A percentile compares a stretch with the other conserved stretches of the same genome.
phyloP scores from a whole-genome alignment of 2,329 filamentous ascomycete genomes.

The Colletotrichum tanaceti region DNA sequence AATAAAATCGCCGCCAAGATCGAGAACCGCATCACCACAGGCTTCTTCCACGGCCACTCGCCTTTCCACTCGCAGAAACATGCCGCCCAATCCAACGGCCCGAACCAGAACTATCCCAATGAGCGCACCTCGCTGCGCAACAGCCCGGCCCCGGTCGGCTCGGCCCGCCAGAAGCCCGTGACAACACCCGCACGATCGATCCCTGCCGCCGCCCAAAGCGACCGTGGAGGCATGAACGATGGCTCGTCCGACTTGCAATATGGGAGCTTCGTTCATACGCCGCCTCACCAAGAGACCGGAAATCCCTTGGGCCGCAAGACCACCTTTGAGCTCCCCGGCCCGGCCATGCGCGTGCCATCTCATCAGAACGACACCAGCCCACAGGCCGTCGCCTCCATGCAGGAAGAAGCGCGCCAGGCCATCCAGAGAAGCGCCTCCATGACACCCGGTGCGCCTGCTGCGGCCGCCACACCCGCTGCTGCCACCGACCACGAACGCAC shows the following conservation, averaged over 20 bases:
- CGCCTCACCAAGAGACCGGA: constrained; percentile 47
- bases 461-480: not conserved
- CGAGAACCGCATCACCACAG: constrained; percentile 22
- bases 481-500: constrained; percentile 18
- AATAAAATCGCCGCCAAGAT: constrained; percentile 10
- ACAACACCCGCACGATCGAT: constrained; percentile 43
- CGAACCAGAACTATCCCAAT: constrained; percentile 43
- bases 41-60: constrained; percentile 21
- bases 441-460: constrained; percentile 18
- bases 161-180: constrained; percentile 38
- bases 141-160: constrained; percentile 46
- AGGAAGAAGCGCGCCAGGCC: constrained; percentile 44
- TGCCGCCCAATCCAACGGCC: not conserved
- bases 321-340: constrained; percentile 64
- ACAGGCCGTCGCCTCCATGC: constrained; percentile 33
- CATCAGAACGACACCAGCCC: constrained; percentile 43
- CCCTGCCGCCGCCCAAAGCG: constrained; percentile 44
- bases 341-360: constrained; percentile 60
- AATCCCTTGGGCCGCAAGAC: constrained; percentile 42
- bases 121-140: constrained; percentile 43
- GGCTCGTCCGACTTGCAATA: constrained; percentile 58
- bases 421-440: constrained; percentile 53
- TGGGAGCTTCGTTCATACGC: constrained; percentile 64
- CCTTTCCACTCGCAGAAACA: constrained; percentile 22
- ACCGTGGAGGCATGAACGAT: constrained; percentile 56